Evolutionary conservation across 331 rosid genomes (phyloP).

Genomic region (Quercus lobata): DNA sequence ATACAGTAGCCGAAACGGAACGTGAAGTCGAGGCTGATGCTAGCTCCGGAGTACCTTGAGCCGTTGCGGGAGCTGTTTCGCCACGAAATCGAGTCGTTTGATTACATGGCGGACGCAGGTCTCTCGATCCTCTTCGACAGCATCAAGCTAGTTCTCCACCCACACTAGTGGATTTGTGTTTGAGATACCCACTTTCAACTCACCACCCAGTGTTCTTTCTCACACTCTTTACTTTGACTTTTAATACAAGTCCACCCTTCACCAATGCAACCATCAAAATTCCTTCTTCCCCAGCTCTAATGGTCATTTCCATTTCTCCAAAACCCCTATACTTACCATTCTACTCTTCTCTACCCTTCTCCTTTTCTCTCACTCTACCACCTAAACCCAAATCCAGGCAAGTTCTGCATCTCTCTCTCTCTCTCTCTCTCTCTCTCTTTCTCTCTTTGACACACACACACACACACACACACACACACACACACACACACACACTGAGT

Average conservation of each 20-base stretch:
- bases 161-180: background rate
- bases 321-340: constrained; percentile 20
- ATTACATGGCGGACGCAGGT: constrained; percentile 53
- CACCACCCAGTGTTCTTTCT: background rate
- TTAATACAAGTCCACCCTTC: background rate
- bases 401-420: constrained; percentile 4
- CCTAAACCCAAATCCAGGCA: constrained; percentile 13
- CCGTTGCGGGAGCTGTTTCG: constrained; percentile 50
- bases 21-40: background rate
- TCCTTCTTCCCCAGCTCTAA: constrained; percentile 22
- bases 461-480: background rate
- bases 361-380: background rate
- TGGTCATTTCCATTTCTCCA: constrained; percentile 27
- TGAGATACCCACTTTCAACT: background rate
- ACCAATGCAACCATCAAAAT: constrained; percentile 10
- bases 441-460: too few relatives aligned
- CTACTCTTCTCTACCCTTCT: background rate
- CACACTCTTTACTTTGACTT: background rate
- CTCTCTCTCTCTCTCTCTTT: too few relatives aligned
- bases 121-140: constrained; percentile 37
- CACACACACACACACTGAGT: background rate
- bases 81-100: constrained; percentile 78
- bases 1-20: too few relatives aligned
- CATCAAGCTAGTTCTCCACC: constrained; percentile 3
- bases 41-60: constrained; percentile 16